Evolutionary conservation across 2,329 filamentous ascomycete genomes (phyloP), one percentile per base, ranked within the genome.

Genomic region (Capronia americana): DNA sequence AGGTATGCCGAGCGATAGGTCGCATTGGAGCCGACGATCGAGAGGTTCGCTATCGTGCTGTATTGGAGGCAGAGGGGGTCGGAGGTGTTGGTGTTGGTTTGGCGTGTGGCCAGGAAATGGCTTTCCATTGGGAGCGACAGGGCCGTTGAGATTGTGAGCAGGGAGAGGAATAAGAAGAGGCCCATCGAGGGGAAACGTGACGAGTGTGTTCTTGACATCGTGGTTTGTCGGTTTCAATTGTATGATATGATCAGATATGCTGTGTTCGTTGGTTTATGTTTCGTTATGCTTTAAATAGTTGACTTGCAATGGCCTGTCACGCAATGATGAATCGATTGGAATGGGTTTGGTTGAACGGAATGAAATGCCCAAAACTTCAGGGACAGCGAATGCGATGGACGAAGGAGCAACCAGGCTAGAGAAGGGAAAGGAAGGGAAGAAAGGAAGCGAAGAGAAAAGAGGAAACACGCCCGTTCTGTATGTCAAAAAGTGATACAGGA

Each of bases 1-100:
- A 65, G 51, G 26, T 69, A 70, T 8, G 65, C 54, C 54, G 73
- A 67, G 51, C 55, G 71, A 62, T 69, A 73, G 51, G 69, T 64
- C n/a, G 70, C 62, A 57, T 70, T 73, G 23, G 57, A 34, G 8
- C 34, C 55, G 26, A 67, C 67, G 6, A 64, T 69, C 26, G 66
- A 69, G 53, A 72, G 68, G 55, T 69, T 68, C 34, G 63, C 64
- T 51, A 66, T 65, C 30, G 56, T 65, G 32, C 61, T 58, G 54
- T 69, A 69, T 32, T 64, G 54, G 48, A 23, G 23, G 30, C 65
- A 67, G 30, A 41, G 32, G n/a, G 58, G 46, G 28, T 51, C n/a
- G 34, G 32, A 30, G 32, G 20, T 8, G n/a, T 57, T 17, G 14
- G 20, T 48, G 48, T 38, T 57, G 59, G 51, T 57, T 32, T 63